Percentiles rank a stretch among this genome's conserved stretches.
Evolutionary conservation across 345 rosid genomes (phyloP).

Genomic region (Draba incana): DNA sequence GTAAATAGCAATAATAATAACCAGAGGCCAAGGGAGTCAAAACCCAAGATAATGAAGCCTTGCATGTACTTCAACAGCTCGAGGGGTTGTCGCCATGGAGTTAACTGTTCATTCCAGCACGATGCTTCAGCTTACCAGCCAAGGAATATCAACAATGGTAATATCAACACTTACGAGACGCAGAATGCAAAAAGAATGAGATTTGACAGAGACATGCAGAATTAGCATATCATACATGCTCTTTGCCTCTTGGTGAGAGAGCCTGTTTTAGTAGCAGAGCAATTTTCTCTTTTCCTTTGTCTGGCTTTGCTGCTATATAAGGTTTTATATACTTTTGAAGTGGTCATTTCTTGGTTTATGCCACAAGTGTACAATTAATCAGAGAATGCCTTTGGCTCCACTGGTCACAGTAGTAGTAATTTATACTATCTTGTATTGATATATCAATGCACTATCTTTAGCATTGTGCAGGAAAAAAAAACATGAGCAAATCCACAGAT

Average conservation of each 20-base stretch:
- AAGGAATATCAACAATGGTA: constrained; percentile 38
- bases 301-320: constrained; percentile 38
- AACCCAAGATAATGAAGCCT: constrained; percentile 84
- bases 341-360: constrained; percentile 4
- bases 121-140: constrained; percentile 62
- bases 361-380: constrained; percentile 26
- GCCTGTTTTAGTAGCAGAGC: constrained; percentile 31
- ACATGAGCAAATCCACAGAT: neutral
- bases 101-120: constrained; percentile 83
- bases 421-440: neutral
- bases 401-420: constrained; percentile 9
- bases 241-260: constrained; percentile 28
- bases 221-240: constrained; percentile 35
- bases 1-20: constrained; percentile 48
- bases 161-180: constrained; percentile 51
- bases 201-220: constrained; percentile 83
- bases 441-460: neutral
- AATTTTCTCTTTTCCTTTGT: constrained; percentile 19
- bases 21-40: constrained; percentile 51
- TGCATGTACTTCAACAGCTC: constrained; percentile 88
- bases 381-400: constrained; percentile 15
- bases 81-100: constrained; percentile 91
- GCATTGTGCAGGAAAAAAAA: neutral
- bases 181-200: constrained; percentile 84
- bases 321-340: constrained; percentile 22